These are phyloP conservation scores for Gracilaria vermiculophylla DNA, from an alignment of 23 red algal genomes.

Conservation along the genomic window DNA sequence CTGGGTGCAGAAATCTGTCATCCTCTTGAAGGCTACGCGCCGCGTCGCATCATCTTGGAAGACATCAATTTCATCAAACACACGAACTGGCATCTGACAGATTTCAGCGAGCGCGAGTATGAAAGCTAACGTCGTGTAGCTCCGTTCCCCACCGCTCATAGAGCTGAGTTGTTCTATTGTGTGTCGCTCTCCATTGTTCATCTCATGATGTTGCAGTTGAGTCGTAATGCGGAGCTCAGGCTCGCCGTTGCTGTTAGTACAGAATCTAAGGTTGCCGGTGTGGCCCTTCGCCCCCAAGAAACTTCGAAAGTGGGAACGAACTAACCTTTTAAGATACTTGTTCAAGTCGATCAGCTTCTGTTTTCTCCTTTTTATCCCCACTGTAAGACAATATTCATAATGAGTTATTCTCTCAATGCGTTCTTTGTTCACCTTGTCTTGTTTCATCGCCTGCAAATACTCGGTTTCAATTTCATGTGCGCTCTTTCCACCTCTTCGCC, in stretches of 20 bases:
- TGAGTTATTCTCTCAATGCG: background rate
- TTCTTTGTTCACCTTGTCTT: constrained; percentile 42
- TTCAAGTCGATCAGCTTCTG: background rate
- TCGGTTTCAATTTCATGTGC: constrained; percentile 66
- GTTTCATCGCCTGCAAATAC: constrained; percentile 58
- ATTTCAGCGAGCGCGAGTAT: constrained; percentile 91
- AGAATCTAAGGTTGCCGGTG: constrained; percentile 67
- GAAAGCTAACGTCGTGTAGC: constrained; percentile 85
- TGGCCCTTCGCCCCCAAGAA: constrained; percentile 84
- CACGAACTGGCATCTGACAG: constrained; percentile 82
- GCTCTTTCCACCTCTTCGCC: constrained; percentile 47
- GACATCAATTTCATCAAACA: constrained; percentile 98
- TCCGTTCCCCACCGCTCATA: constrained; percentile 87
- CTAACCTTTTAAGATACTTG: constrained; percentile 33
- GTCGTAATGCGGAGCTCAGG: constrained; percentile 66
- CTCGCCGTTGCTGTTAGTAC: constrained; percentile 30
- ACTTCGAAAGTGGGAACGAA: constrained; percentile 61
- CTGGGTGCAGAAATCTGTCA: constrained; percentile 66
- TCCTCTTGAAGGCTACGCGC: constrained; percentile 73
- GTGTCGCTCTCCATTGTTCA: constrained; percentile 61
- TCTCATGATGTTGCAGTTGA: constrained; percentile 75
- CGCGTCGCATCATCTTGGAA: constrained; percentile 92
- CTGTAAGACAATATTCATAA: constrained; percentile 23
- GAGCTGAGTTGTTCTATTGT: constrained; percentile 66
- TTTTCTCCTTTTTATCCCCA: constrained; percentile 41